A percentile compares a stretch with the other conserved stretches of the same genome.
These are phyloP conservation scores for Pistacia integerrima DNA, from an alignment of 345 rosid genomes.

Conservation along the genomic window DNA sequence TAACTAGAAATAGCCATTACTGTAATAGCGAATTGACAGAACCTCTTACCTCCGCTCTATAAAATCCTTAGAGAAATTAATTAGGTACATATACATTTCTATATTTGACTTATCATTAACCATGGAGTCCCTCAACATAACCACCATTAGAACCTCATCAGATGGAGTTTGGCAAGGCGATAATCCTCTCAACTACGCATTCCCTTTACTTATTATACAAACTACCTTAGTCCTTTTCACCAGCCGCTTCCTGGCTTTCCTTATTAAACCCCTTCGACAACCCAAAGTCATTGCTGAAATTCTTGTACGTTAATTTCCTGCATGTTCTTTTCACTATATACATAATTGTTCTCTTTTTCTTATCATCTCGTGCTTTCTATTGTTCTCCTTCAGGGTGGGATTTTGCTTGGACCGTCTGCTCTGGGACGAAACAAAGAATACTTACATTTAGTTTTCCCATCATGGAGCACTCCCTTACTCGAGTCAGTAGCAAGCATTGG, in stretches of 20 bases:
- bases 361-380: no score
- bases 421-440: constrained; percentile 49
- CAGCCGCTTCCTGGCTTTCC: constrained; percentile 34
- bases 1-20: no score
- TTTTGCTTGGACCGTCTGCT: constrained; percentile 61
- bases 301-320: constrained; percentile 18
- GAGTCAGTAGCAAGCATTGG: constrained; percentile 63
- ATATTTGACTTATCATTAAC: no score
- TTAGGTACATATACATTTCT: no score
- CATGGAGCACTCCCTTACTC: constrained; percentile 50
- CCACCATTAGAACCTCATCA: constrained; percentile 32
- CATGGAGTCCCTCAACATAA: constrained; percentile 18
- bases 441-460: constrained; percentile 47
- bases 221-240: constrained; percentile 28
- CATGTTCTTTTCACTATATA: no score
- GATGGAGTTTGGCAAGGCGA: constrained; percentile 53
- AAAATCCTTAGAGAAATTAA: no score
- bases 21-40: no score
- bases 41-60: no score
- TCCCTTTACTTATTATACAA: constrained; percentile 36
- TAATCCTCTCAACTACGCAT: constrained; percentile 44
- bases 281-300: constrained; percentile 49
- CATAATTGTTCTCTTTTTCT: background rate
- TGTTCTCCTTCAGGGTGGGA: constrained; percentile 41
- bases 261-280: constrained; percentile 42